Evolutionary conservation across 768 basidiomycete species (phyloP).

Genomic region (Sutorius australiensis): DNA sequence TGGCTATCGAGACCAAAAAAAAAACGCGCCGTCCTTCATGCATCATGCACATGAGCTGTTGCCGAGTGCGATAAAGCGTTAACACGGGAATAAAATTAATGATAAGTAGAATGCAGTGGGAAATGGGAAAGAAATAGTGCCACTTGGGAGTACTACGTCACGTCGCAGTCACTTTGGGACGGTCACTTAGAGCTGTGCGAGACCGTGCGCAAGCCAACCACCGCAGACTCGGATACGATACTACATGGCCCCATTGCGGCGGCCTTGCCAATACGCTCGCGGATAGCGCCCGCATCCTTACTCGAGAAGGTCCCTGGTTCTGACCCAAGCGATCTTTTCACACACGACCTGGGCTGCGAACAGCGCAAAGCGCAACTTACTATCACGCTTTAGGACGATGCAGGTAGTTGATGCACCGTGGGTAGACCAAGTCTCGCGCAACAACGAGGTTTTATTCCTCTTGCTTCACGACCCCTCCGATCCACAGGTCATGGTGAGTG

Average conservation of each 20-base stretch:
- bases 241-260: constrained; percentile 38
- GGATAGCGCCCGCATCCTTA: constrained; percentile 55
- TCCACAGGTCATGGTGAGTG: constrained; percentile 31
- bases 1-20: too few relatives aligned
- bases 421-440: constrained; percentile 6
- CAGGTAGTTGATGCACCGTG: constrained; percentile 9
- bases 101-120: too few relatives aligned
- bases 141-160: too few relatives aligned
- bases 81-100: too few relatives aligned
- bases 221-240: too few relatives aligned
- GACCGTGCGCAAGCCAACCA: too few relatives aligned
- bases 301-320: constrained; percentile 43
- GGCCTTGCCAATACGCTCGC: constrained; percentile 67
- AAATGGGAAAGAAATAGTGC: too few relatives aligned
- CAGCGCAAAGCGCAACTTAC: constrained; percentile 63
- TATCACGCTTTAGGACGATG: constrained; percentile 15
- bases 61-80: too few relatives aligned
- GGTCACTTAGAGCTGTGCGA: too few relatives aligned
- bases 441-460: constrained; percentile 36
- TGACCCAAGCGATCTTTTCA: constrained; percentile 1
- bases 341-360: constrained; percentile 72
- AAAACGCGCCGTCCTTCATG: too few relatives aligned
- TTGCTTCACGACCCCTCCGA: constrained; percentile 45
- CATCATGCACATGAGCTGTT: too few relatives aligned
- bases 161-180: too few relatives aligned